Conservation (phyloP, 768 basidiomycete species). For the Rhizopogon salebrosus region DNA sequence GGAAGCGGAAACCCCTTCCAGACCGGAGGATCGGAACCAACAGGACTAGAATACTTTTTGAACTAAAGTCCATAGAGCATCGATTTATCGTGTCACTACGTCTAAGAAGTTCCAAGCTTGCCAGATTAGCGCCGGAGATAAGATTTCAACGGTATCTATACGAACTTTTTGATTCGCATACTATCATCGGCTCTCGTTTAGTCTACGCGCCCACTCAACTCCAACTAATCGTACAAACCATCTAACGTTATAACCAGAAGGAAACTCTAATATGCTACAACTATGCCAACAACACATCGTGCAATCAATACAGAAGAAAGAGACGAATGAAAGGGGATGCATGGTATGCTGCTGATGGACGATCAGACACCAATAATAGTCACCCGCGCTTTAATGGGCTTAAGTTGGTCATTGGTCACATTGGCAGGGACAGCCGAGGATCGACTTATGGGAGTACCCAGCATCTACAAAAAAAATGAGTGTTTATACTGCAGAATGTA, state of each 20-base stretch:
- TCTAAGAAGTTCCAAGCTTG: neutral
- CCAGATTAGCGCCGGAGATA: neutral
- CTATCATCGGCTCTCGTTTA: neutral
- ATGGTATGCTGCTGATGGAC: neutral
- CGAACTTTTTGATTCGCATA: too few relatives aligned
- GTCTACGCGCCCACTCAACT: neutral
- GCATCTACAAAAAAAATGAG: conserved; percentile 25
- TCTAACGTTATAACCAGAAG: neutral
- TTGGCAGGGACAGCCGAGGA: conserved; percentile 34
- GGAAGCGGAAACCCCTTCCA: conserved; percentile 52
- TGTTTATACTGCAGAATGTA: neutral
- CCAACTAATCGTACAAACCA: neutral
- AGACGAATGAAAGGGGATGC: too few relatives aligned
- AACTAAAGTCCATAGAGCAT: conserved; percentile 1
- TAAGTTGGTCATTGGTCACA: conserved; percentile 40
- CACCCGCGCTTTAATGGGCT: conserved; percentile 38
- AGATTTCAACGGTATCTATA: neutral
- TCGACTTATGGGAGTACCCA: conserved; percentile 35
- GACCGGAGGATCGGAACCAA: conserved; percentile 48
- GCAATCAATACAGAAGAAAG: neutral
- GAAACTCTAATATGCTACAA: neutral
- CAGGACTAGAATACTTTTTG: conserved; percentile 34
- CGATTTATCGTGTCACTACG: too few relatives aligned
- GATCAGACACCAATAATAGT: conserved; percentile 28
- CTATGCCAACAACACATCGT: neutral